Base-by-base conservation (phyloP, 2,329 filamentous ascomycete species). In the Cylindrodendrum hubeiense region DNA sequence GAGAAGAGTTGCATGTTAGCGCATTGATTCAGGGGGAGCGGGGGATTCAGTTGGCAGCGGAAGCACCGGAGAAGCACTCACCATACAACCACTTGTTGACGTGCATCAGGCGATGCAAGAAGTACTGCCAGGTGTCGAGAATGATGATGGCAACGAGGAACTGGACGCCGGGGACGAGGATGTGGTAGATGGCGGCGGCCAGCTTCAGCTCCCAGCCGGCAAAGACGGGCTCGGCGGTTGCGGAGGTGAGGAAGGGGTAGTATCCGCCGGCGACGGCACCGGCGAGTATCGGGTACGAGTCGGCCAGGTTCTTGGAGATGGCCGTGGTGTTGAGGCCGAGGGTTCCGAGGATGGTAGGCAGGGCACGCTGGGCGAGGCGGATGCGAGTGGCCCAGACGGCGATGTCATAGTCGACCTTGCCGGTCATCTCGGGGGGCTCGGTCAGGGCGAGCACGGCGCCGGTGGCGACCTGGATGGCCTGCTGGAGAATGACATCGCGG, bases 91-190 rank as follows among this genome's bases (percentile, higher is more conserved):
- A 98, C 80, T 93, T 95, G 84, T 98, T 98, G 84, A 96, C 86
- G 82, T 99, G 96, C 96, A 99, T 99, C 63, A 92, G 88, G 41
- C 96, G 93, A 81, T 99, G 96, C 74, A 95, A 87, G 82, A 98
- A 97, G 83, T 99, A 99, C 79, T 99, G 95, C 96, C 96, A 99
- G 47, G 94, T 96, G 81, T 99, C 96, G 72, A 98, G 88, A 70
- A 97, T 85, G 69, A 89, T 82, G 65, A 95, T 87, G 24, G 91
- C 96, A 53, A 93, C 75, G 63, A 88, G 82, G 76, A 97, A 93
- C 79, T 98, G 95, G 52, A 95, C 60, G 3, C 83, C 86, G 1
- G 96, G 96, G 67, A 98, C 86, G 41, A 91, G 77, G 67, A 90
- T 82, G 85, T 93, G 92, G 83, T 98, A 98, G 70, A 97, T 88